Base-by-base conservation (phyloP, 768 basidiomycete species). In the Psilocybe cubensis region DNA sequence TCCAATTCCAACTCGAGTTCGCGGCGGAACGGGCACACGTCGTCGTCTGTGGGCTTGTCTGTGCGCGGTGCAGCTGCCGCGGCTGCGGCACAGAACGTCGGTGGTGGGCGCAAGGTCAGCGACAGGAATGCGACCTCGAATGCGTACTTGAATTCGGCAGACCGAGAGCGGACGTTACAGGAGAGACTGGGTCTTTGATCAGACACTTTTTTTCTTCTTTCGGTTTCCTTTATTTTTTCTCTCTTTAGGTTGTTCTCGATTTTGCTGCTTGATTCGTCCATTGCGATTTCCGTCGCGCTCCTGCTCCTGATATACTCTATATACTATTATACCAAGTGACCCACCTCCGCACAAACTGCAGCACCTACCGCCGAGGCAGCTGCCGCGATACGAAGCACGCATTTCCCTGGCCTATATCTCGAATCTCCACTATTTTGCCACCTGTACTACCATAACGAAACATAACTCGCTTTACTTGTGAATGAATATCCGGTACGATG, bases 161-260 rank as follows among this genome's bases (percentile, higher is more conserved):
- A 74, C 61, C 72, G 50, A 51, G 61, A 47, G 78, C 90, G 91
- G 83, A 90, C 91, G 79, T 85, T 93, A 78, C 88, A 87, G 71
- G 89, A 92, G 73, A 78, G 91, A 67, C 83, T 93, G 87, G 91
- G 91, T 71, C 79, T 91, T 41, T 90, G 74, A n/a, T n/a, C n/a
- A 81, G 64, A 44, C 31, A 45, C 21, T 17, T 51, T 52, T 54
- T 56, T 52, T 45, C 49, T 52, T 44, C 59, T 23, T 63, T 25
- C 24, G 45, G 42, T 59, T 20, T 51, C 24, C 20, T 48, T 41
- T 28, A 58, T 56, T 48, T 55, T 53, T 55, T 25, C 45, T 24
- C 57, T 57, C 40, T 31, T 38, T 44, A 54, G 9, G n/a, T 35
- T 27, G 21, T 40, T 38, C 43, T 40, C 50, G 21, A 48, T 50